Percentiles rank a stretch among this genome's conserved stretches.
These are phyloP conservation scores for Isabelozyma heimii DNA, from an alignment of 805 yeast genomes.

Conservation along the genomic window DNA sequence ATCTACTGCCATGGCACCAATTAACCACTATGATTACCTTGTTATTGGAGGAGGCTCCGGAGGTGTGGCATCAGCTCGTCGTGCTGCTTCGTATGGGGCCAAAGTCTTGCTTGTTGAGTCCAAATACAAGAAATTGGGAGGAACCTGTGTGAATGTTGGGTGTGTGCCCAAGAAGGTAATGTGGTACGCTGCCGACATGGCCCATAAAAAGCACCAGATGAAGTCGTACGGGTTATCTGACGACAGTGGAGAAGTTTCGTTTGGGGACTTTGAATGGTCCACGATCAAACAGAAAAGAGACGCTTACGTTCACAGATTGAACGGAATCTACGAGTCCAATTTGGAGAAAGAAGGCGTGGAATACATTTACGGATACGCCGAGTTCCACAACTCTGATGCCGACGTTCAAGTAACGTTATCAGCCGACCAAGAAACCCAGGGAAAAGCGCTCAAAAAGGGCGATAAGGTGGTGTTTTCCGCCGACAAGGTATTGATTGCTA, in stretches of 20 bases:
- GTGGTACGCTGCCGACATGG: slow-evolving; percentile 97
- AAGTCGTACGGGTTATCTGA: slow-evolving; percentile 77
- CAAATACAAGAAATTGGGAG: slow-evolving; percentile 70
- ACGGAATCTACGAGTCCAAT: slow-evolving; percentile 91
- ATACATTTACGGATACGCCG: slow-evolving; percentile 80
- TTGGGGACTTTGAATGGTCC: slow-evolving; percentile 73
- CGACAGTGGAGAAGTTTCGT: slow-evolving; percentile 46
- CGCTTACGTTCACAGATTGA: slow-evolving; percentile 81
- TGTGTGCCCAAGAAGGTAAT: slow-evolving; percentile 98
- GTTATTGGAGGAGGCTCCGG: slow-evolving; percentile 99
- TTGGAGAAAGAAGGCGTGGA: slow-evolving; percentile 88
- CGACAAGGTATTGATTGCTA: slow-evolving; percentile 81
- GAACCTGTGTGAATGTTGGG: slow-evolving; percentile 98
- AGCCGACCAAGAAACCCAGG: slow-evolving; percentile 37
- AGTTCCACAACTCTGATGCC: slow-evolving; percentile 60
- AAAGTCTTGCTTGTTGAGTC: slow-evolving; percentile 81
- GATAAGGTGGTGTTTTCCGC: slow-evolving; percentile 69
- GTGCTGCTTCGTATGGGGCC: slow-evolving; percentile 94
- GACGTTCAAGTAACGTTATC: slow-evolving; percentile 69
- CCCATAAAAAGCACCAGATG: slow-evolving; percentile 71
- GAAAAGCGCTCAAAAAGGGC: slow-evolving; percentile 36
- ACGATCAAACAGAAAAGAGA: slow-evolving; percentile 84
- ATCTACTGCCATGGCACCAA: slow-evolving; percentile 43
- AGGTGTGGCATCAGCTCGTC: slow-evolving; percentile 97
- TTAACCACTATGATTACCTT: slow-evolving; percentile 76